Evolutionary conservation across 306 rosid species (phyloP).

Genomic region (Oxytropis ochrocephala): DNA sequence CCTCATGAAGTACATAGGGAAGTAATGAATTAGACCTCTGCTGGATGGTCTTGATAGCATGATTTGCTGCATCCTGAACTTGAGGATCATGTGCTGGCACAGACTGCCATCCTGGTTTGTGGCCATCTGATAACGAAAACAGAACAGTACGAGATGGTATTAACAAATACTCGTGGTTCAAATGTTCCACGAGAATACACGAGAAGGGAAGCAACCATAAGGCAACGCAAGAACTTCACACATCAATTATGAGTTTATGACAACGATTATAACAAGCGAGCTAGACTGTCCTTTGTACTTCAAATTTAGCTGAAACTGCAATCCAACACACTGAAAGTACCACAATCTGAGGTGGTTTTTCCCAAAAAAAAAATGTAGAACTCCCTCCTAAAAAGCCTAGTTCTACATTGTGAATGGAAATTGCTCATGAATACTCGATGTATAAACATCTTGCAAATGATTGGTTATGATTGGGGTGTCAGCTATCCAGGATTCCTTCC

Average conservation of each 20-base stretch:
- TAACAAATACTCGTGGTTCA: background rate
- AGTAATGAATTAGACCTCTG: conserved; percentile 65
- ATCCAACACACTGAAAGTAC: conserved; percentile 2
- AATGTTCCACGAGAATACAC: background rate
- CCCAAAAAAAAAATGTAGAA: background rate
- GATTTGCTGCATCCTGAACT: conserved; percentile 80
- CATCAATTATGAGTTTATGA: background rate
- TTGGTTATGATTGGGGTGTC: too few species aligned
- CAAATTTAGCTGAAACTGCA: background rate
- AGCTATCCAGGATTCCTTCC: too few species aligned
- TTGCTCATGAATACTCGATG: background rate
- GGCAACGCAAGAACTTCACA: background rate
- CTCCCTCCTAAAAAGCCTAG: background rate
- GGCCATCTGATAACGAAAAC: conserved; percentile 41
- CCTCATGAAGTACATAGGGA: conserved; percentile 65
- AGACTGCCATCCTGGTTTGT: conserved; percentile 50
- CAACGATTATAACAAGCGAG: background rate
- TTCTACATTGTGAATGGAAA: background rate
- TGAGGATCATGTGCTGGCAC: conserved; percentile 65
- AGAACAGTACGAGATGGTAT: conserved; percentile 7
- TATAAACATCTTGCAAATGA: background rate
- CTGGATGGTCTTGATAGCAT: conserved; percentile 66
- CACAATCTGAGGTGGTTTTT: background rate
- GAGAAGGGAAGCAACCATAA: background rate
- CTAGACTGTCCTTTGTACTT: background rate